Conservation (phyloP, 345 rosid genomes). For the Salix arbutifolia region DNA sequence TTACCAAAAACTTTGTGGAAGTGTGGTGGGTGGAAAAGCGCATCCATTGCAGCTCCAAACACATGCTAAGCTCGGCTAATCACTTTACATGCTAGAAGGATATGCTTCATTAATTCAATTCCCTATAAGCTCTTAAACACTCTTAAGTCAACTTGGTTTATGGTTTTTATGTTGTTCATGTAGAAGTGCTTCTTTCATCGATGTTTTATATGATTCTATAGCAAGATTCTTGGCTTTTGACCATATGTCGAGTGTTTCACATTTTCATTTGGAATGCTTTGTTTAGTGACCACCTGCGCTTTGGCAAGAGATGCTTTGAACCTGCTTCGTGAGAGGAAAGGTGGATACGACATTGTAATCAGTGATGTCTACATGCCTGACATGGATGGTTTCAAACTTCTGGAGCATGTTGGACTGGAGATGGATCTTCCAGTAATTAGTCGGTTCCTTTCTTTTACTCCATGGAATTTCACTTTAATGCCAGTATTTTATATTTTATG, state of each 20-base stretch:
- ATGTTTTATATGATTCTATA: neutral
- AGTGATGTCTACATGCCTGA: constrained; percentile 99
- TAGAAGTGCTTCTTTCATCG: neutral
- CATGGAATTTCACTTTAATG: constrained; percentile 14
- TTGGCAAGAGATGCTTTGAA: constrained; percentile 83
- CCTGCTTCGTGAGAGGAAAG: constrained; percentile 79
- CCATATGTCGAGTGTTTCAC: constrained; percentile 2
- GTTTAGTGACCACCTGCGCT: constrained; percentile 76
- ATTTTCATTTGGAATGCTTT: constrained; percentile 14
- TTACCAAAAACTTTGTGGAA: neutral
- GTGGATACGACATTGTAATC: constrained; percentile 86
- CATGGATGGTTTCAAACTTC: constrained; percentile 97
- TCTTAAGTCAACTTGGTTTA: neutral
- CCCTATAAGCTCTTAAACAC: no score
- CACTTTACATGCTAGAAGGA: neutral
- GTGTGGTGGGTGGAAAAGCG: neutral
- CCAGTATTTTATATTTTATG: neutral
- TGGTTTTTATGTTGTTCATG: neutral
- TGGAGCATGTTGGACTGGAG: constrained; percentile 92
- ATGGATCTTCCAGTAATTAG: constrained; percentile 97
- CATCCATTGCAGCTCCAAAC: neutral
- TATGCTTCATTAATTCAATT: neutral
- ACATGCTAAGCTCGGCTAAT: neutral
- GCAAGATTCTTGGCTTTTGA: neutral
- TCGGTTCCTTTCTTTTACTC: constrained; percentile 42